Evolutionary conservation across 305 asterid species (phyloP), one percentile per base, ranked within the genome.

Genomic region (Fraxinus platypoda): DNA sequence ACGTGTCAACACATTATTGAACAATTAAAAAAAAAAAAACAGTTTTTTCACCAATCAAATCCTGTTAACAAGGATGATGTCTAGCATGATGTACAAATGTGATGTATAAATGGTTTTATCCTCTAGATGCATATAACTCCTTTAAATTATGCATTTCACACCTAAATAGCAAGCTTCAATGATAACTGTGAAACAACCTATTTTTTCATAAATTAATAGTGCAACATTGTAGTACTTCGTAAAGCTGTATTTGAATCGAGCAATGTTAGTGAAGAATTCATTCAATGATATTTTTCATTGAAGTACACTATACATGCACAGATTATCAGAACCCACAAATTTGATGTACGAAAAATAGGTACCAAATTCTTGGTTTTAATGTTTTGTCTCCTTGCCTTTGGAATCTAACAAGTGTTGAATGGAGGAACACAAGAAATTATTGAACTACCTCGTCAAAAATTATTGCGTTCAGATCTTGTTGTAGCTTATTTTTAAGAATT

Each of bases 221-320:
- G 71, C 17, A 62, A 62, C 71, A 62, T 62, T 0, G 4, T 21
- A 62, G 33, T 23, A 25, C 33, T 25, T 62, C 3, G 43, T 78
- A 66, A 57, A 57, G 71, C 15, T 78, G 81, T 23, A 30, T 57
- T 66, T 59, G 81, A 8, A 57, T 15, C 11, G 25, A 54, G 12
- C 81, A 78, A 33, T 34, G 17, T 77, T 15, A 34, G 74, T 57
- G 74, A 54, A 78, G 62, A 78, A 78, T 57, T 23, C 49, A 78
- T 57, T 23, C 49, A 31, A 78, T 34, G 30, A 57, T 57, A 37
- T 34, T 78, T 33, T 41, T 41, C 41, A 15, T 59, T 59, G 8
- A 34, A 78, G 81, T 30, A 59, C 81, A 77, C 13, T 30, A 37
- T 77, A 19, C 80, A 64, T 25, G 33, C 31, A 64, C 72, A 64